Base-by-base conservation (phyloP, 768 basidiomycete species). In the Lentinula sp. region DNA sequence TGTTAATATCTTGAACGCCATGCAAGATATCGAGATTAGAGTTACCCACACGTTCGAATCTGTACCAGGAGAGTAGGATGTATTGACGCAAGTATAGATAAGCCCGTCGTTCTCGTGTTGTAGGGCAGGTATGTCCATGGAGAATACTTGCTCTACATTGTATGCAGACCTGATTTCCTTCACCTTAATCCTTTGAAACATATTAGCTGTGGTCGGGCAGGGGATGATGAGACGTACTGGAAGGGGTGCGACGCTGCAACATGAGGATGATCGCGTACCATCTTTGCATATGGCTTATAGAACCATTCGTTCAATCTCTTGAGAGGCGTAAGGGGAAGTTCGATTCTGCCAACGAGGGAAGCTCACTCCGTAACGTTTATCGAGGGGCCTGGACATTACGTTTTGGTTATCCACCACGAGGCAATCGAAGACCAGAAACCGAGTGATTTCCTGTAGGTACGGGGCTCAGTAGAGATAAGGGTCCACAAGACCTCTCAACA, bases 81-180 rank as follows among this genome's bases (percentile, higher is more conserved):
- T 84, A 69, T 82, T 89, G 9, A 90, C 92, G 67, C 91, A 90
- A 1, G 97, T 98, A 71, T 98, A 99, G 67, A 99, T 96, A 60
- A 99, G 84, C 0, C 97, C 97, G 66, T 99, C 97, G 63, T 90
- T 95, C 4, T 86, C 94, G 68, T 99, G 97, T 65, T 93, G 88
- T 6, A 98, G 76, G 13, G 78, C 79, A 5, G 95, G 92, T 50
- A 99, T 88, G 63, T 95, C 90, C 54, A 88, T 78, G 35, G 80
- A 78, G 68, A 98, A 90, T 13, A 98, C 93, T 60, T 90, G 85
- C 58, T 93, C 88, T 57, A 95, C 85, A 59, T 86, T 85, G 67
- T 99, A 98, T 8, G 96, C 93, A 42, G 88, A 79, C 61, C 85
- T 85, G 74, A 95, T 94, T 45, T 85, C 84, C 71, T 99, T 99